Evolutionary conservation across 1,284 basidiomycete genomes (phyloP), one percentile per base, ranked within the genome.

Genomic region (Sanghuangporus sanghuang): DNA sequence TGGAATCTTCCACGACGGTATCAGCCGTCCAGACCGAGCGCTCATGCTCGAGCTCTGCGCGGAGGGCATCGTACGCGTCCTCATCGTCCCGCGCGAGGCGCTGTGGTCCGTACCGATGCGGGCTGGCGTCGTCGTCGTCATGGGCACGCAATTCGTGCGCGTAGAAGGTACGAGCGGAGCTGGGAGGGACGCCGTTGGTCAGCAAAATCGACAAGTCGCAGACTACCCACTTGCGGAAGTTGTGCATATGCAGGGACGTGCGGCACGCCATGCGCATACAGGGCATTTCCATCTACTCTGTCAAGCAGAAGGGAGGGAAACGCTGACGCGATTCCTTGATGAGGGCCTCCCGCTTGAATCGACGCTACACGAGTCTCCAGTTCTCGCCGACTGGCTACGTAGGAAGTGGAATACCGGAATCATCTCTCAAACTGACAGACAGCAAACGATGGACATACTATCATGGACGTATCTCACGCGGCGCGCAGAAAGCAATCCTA

Each of bases 271-370:
- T 69, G 76, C 79, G 14, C 79, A 77, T 36, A 71, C 76, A 18
- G 94, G 92, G 0, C 82, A 81, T 65, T 96, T 93, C 78, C 82
- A 89, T 70, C 76, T 98, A 64, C 90, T 98, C 76, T 96, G 95
- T 73, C 92, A 95, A 72, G 79, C 87, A 32, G 92, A 97, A 73
- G 82, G 87, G 60, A 82, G 86, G 69, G 89, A 92, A 69, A 87
- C 88, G 11, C 89, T 93, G 70, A 82, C 85, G 52, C 87, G 90
- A 23, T 92, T 96, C 77, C 76, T 99, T 64, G 85, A 87, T 55
- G 87, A 93, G 38, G 97, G 97, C 6, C 78, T 97, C 21, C 93
- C 95, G 0, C 78, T 98, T 32, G 96, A 98, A 75, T 98, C 95
- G 1, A 78, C 79, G 32, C 74, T 98, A 14, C 75, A 87, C 42